Evolutionary conservation across 1,284 basidiomycete genomes (phyloP).

Genomic region (Cryptococcus wingfieldii): DNA sequence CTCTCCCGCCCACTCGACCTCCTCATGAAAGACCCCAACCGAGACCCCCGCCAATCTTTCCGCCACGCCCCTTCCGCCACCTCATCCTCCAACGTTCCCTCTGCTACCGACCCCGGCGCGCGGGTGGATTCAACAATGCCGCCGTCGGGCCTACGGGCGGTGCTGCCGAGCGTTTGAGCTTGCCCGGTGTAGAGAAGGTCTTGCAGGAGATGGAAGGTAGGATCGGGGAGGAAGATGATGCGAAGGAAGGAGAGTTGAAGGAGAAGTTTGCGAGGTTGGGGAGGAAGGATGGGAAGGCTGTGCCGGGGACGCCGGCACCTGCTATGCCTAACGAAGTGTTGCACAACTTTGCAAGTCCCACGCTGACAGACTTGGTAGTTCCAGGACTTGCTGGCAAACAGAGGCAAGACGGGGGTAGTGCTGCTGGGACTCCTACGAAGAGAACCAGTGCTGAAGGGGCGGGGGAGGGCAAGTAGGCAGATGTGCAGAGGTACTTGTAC

Average conservation of each 20-base stretch:
- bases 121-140: conserved; percentile 25
- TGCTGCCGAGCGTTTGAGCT: conserved; percentile 60
- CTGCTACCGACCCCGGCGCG: too few species aligned
- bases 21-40: too few species aligned
- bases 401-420: conserved; percentile 4
- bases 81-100: too few species aligned
- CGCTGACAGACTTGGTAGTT: conserved; percentile 43
- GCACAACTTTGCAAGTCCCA: conserved; percentile 46
- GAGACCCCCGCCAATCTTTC: too few species aligned
- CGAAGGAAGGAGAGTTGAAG: conserved; percentile 28
- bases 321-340: conserved; percentile 44
- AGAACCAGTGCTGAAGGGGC: too few species aligned
- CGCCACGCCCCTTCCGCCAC: too few species aligned
- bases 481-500: too few species aligned
- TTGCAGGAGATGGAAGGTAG: conserved; percentile 74
- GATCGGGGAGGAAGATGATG: conserved; percentile 36
- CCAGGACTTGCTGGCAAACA: conserved; percentile 20
- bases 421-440: background rate
- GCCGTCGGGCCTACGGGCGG: conserved; percentile 85
- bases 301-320: conserved; percentile 2
- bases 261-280: conserved; percentile 39
- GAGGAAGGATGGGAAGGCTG: conserved; percentile 9
- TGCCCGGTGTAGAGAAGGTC: conserved; percentile 80
- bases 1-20: too few species aligned
- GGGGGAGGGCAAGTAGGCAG: too few species aligned